These are phyloP conservation scores for Trametes cubensis DNA, from an alignment of 768 basidiomycete genomes.

Conservation along the genomic window DNA sequence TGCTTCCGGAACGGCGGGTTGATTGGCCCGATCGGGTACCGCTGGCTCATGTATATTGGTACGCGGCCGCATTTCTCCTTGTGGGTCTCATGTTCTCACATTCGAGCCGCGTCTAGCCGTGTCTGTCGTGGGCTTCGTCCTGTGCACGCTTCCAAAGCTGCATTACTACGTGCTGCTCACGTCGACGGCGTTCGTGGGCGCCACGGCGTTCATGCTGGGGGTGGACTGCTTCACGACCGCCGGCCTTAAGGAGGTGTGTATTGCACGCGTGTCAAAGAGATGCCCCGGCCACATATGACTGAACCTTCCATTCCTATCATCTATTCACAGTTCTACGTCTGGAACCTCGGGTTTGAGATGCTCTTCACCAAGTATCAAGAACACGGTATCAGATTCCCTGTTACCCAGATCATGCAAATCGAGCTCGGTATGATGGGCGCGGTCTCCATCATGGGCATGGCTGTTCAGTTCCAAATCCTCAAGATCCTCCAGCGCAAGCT, in stretches of 20 bases:
- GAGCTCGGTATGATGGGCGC: constrained; percentile 89
- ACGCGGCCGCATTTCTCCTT: constrained; percentile 29
- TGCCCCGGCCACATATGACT: neutral
- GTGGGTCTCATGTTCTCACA: constrained; percentile 22
- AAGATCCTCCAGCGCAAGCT: constrained; percentile 78
- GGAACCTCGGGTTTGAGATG: constrained; percentile 85
- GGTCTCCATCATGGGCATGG: constrained; percentile 81
- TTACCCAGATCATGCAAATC: constrained; percentile 90
- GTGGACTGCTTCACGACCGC: constrained; percentile 93
- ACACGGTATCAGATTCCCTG: constrained; percentile 74
- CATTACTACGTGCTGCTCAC: constrained; percentile 87
- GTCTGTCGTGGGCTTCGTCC: constrained; percentile 76
- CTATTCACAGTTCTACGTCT: constrained; percentile 80
- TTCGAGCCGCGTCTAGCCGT: constrained; percentile 48
- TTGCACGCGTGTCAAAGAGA: neutral
- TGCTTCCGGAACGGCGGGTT: constrained; percentile 83
- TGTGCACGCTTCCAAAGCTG: constrained; percentile 83
- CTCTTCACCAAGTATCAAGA: constrained; percentile 78
- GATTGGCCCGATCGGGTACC: constrained; percentile 71
- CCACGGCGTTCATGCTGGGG: constrained; percentile 88
- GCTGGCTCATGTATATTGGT: constrained; percentile 93
- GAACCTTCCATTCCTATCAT: constrained; percentile 21
- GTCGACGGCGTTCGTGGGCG: constrained; percentile 88
- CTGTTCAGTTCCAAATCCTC: constrained; percentile 88
- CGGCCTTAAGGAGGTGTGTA: constrained; percentile 84